Base-by-base conservation (phyloP, 2,329 filamentous ascomycete genomes). In the Claviceps sp. region DNA sequence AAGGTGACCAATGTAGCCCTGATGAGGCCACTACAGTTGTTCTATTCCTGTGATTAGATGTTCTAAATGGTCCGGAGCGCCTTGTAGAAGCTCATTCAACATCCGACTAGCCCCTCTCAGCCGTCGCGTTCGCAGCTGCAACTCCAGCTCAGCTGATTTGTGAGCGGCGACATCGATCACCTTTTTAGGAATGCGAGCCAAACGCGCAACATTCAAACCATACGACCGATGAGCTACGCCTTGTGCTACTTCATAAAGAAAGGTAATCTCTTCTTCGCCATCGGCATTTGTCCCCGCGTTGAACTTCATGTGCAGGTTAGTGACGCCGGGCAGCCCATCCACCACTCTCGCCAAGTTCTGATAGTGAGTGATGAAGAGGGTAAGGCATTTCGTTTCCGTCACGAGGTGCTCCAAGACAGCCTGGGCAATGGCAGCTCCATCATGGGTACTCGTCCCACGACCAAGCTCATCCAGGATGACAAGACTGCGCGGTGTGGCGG, bases 311-410 rank as follows among this genome's bases (percentile, higher is more conserved):
- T 98, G 93, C 47, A 96, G 87, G 65, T 97, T 97, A 59, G 77
- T 81, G 59, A 96, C 84, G 3, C 76, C 74, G 6, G 73, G 66
- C 54, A 94, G 85, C 1, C 80, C 81, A 26, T 82, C 77, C 9
- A 83, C 84, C 56, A 95, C 76, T 47, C 73, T 71, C 9, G 82
- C 81, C 1, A 98, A 78, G 57, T 84, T 84, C 70, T 98, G 93
- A 67, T 98, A 98, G 70, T 98, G 93, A 3, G 93, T 98, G 66
- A 98, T 95, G 72, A 98, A 98, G 43, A 98, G 75, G 5, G 88
- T 95, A 47, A 96, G 74, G 55, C 88, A 88, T 50, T 77, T 75
- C 0, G 84, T 77, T 16, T 89, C 78, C 24, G 81, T 76, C 26
- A 94, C 84, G 55, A 97, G 79, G 62, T 94, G 84, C 54, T 91